Percentiles rank a stretch among this genome's conserved stretches.
phyloP scores from a whole-genome alignment of 2,329 filamentous ascomycete species.

The Penicillium sp. region DNA sequence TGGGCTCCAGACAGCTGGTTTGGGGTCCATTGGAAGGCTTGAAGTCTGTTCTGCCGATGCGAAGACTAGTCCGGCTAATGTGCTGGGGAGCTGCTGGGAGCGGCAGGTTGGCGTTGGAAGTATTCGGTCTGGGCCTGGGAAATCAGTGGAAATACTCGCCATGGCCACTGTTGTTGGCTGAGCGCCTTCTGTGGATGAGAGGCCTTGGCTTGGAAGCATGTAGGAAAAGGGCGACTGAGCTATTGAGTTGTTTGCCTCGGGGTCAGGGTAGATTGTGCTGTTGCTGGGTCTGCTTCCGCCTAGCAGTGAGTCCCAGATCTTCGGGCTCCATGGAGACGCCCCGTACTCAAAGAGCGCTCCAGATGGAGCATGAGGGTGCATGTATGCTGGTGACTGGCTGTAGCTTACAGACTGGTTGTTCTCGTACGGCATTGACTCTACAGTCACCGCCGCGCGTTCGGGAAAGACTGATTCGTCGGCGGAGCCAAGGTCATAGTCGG shows the following conservation, averaged over 20 bases:
- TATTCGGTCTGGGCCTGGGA: constrained; percentile 34
- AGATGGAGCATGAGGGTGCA: constrained; percentile 37
- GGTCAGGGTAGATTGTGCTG: constrained; percentile 32
- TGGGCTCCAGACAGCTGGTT: constrained; percentile 18
- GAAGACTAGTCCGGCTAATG: constrained; percentile 14
- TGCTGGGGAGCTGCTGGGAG: constrained; percentile 21
- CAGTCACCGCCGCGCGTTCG: constrained; percentile 23
- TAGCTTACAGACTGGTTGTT: constrained; percentile 37
- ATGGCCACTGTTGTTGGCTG: constrained; percentile 22
- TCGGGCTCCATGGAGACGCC: constrained; percentile 30
- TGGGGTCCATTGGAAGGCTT: constrained; percentile 22
- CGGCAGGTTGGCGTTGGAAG: constrained; percentile 36
- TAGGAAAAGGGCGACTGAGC: constrained; percentile 31
- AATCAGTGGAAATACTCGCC: constrained; percentile 11
- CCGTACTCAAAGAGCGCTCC: constrained; percentile 32
- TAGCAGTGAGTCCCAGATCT: constrained; percentile 31
- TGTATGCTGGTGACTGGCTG: constrained; percentile 37
- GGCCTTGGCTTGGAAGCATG: constrained; percentile 31
- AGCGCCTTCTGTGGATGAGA: constrained; percentile 28
- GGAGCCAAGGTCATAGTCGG: constrained; percentile 31
- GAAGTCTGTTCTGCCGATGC: constrained; percentile 17
- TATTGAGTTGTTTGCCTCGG: constrained; percentile 28
- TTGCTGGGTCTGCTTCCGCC: constrained; percentile 23
- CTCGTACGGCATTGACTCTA: constrained; percentile 35
- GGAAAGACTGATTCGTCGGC: constrained; percentile 23